Evolutionary conservation across 257 asterid genomes (phyloP), one percentile per base, ranked within the genome.

Genomic region (Phtheirospermum japonicum): DNA sequence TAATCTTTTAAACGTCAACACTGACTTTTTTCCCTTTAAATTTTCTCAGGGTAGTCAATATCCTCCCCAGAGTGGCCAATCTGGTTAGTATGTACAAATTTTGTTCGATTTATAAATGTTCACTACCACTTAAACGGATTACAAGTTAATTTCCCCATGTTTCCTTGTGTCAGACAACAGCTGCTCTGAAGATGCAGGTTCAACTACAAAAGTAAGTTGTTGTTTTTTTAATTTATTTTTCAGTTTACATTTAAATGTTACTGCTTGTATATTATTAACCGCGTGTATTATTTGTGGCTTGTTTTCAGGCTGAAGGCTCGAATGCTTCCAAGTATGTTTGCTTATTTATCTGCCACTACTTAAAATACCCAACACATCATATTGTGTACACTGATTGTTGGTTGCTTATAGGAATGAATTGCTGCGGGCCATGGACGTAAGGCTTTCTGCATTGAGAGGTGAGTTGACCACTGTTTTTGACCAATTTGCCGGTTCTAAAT

Each of bases 311-410:
- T 75, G 87, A 78, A 66, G 80, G 51, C 33, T 79, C 91, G 10
- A 82, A 85, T 74, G 82, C 94, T 73, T 83, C 99, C 71, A 94
- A 89, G 99, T 94, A 94, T 62, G 81, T 71, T 57, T 61, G 18
- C 51, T 50, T 37, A 54, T 70, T 57, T 72, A 48, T 63, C 62
- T 49, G 50, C 49, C 58, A 55, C 57, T 49, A 58, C 61, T 63
- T 68, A 54, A 20, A 43, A 63, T 57, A 26, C 56, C 59, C 8
- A 55, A 31, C 20, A 36, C 50, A 50, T 26, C 68, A 64, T 70
- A 64, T 48, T 59, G 31, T 42, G 23, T 79, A 57, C 63, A 33
- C 60, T 20, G 56, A 67, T 46, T 30, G 59, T 71, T 56, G 54
- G 69, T 51, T 72, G 60, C 59, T 32, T 45, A 39, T 89, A 94